phyloP scores from a whole-genome alignment of 331 rosid species.

The Saraca asoca region DNA sequence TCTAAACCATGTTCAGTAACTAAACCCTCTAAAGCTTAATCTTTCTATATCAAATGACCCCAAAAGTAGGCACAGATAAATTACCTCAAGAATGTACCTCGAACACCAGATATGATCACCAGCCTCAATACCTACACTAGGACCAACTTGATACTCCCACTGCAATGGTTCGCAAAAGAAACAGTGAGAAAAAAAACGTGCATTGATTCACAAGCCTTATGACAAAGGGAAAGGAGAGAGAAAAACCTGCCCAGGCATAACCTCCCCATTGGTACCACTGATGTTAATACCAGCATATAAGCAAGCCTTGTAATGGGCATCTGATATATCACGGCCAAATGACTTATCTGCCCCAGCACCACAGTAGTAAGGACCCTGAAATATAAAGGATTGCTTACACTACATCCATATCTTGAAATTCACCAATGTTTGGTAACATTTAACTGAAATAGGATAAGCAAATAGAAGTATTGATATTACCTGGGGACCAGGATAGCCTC shows the following conservation, averaged over 20 bases:
- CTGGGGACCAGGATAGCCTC: constrained; percentile 98
- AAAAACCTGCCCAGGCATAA: constrained; percentile 92
- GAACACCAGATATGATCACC: constrained; percentile 89
- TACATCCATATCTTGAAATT: no score
- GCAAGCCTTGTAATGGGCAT: constrained; percentile 90
- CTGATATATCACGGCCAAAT: constrained; percentile 83
- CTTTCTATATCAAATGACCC: no score
- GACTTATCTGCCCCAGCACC: constrained; percentile 85
- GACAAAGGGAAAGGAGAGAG: neutral
- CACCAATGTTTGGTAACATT: no score
- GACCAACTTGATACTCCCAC: constrained; percentile 99
- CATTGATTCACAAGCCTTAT: neutral
- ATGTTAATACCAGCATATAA: constrained; percentile 83
- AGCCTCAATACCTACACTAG: constrained; percentile 78
- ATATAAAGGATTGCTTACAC: no score
- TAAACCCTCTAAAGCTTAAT: no score
- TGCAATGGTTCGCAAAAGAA: constrained; percentile 24
- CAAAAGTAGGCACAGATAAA: no score
- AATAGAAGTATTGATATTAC: constrained; percentile 44
- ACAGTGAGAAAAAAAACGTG: neutral
- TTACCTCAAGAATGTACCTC: constrained; percentile 90
- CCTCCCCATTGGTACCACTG: constrained; percentile 91
- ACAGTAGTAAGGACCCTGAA: constrained; percentile 92
- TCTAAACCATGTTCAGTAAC: no score
- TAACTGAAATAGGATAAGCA: neutral